These are phyloP conservation scores for Blastobotrys illinoisensis DNA, from an alignment of 1,139 yeast genomes.

Conservation along the genomic window DNA sequence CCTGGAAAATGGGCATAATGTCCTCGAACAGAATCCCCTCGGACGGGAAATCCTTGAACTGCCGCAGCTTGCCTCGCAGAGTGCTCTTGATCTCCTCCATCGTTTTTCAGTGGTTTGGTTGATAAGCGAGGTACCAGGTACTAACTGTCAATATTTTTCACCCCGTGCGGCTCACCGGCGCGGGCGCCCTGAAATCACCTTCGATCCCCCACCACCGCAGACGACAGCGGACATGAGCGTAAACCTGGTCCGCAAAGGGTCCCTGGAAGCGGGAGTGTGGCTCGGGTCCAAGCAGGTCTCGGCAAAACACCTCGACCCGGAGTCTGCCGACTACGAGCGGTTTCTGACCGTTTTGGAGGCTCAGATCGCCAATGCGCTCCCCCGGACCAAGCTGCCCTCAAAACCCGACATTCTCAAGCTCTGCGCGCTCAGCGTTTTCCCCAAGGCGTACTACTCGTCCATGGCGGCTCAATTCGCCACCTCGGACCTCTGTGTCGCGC, in stretches of 20 bases:
- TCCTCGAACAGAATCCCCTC: constrained; percentile 95
- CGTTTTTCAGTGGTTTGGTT: not conserved
- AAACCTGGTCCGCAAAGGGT: not conserved
- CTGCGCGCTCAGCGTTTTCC: constrained; percentile 8
- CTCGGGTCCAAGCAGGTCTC: constrained; percentile 1
- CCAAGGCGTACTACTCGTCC: constrained; percentile 8
- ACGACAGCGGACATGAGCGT: not conserved
- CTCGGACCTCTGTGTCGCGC: constrained; percentile 6
- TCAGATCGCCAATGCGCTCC: not conserved
- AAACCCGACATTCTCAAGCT: constrained; percentile 7
- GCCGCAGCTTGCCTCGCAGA: constrained; percentile 37
- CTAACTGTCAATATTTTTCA: not conserved
- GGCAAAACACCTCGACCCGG: not conserved
- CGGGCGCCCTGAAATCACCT: too few relatives aligned
- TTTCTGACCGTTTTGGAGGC: constrained; percentile 8
- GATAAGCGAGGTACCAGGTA: too few relatives aligned
- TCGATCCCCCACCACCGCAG: too few relatives aligned
- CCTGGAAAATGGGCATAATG: constrained; percentile 85
- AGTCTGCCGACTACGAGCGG: constrained; percentile 4
- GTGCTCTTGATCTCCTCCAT: constrained; percentile 16
- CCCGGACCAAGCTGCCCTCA: constrained; percentile 9
- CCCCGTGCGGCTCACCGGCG: not conserved
- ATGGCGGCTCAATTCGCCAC: constrained; percentile 7
- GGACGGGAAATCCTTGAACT: constrained; percentile 88
- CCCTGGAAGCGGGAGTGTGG: constrained; percentile 1